phyloP scores from a whole-genome alignment of 208 protist species.

The Wallacemonas sp. region DNA sequence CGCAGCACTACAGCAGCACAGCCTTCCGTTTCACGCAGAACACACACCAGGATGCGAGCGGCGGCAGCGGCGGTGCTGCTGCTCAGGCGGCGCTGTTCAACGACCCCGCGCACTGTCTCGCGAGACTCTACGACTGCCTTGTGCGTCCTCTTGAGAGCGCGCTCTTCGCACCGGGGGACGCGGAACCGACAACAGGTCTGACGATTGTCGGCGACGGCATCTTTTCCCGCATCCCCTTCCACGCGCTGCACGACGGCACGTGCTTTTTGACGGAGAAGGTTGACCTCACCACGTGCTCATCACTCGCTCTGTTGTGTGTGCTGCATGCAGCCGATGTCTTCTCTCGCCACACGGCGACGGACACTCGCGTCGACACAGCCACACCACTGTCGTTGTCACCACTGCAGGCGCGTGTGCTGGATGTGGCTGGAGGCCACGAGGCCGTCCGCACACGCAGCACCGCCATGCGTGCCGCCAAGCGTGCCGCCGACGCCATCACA shows the following conservation, averaged over 20 bases:
- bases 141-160: slow-evolving; percentile 31
- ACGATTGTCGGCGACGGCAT: slow-evolving; percentile 57
- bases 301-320: slow-evolving; percentile 44
- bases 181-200: slow-evolving; percentile 17
- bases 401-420: slow-evolving; percentile 11
- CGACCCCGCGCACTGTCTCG: slow-evolving; percentile 38
- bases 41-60: not conserved
- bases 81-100: slow-evolving; percentile 11
- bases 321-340: slow-evolving; percentile 21
- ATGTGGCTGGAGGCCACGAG: not conserved
- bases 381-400: not conserved
- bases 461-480: not conserved
- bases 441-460: not conserved
- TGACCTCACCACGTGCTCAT: slow-evolving; percentile 39
- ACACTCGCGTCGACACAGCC: no score
- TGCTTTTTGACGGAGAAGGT: slow-evolving; percentile 33
- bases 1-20: slow-evolving; percentile 52
- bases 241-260: slow-evolving; percentile 46
- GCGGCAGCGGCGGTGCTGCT: slow-evolving; percentile 11
- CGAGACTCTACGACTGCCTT: slow-evolving; percentile 38
- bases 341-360: no score
- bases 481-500: not conserved
- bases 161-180: slow-evolving; percentile 5
- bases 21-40: slow-evolving; percentile 38
- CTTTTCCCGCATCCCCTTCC: slow-evolving; percentile 52